Evolutionary conservation across 1,139 yeast species (phyloP), one percentile per base, ranked within the genome.

Genomic region (Hansenula sp.): DNA sequence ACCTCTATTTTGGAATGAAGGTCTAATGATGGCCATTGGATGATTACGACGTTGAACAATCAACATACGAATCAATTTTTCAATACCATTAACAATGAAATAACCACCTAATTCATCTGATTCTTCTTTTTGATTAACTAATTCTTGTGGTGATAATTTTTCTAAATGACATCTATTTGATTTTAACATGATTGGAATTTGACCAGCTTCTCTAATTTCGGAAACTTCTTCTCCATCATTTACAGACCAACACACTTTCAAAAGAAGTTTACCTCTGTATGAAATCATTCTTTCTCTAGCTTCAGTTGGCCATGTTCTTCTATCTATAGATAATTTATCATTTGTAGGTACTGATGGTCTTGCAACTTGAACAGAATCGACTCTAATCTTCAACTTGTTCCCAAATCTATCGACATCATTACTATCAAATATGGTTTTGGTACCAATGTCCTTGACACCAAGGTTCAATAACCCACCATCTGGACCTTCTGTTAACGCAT

Each of bases 41-140:
- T 89, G 97, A 64, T 94, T 92, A 65, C 98, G 77, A 65, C 97
- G 83, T 68, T 92, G 98, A 18, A 92, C 97, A 70, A 92, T 89
- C 64, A 94, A 78, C 97, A 92, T 88, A 68, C 98, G 87, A 56
- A 92, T 80, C 56, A 92, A 73, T 66, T 92, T 94, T 64, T 92
- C 99, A 54, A 90, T 89, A 71, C 98, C 99, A 61, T 92, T 92
- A 44, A 92, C 92, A 52, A 92, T 78, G 62, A 94, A 92, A 64
- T 92, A 92, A 28, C 98, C 99, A 47, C 99, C 98, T 47, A 89
- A 69, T 62, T 92, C 99, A 61, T 94, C 98, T 33, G 89, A 76
- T 64, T 94, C 98, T 66, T 92, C 99, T 60, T 83, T 83, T 44
- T 71, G 73, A 20, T 73, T 66, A 14, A 92, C 94, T 51, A 94